Percentiles rank a stretch among this genome's conserved stretches.
These are phyloP conservation scores for Kodamaea kaohsiungensis DNA, from an alignment of 805 yeast species.

Conservation along the genomic window DNA sequence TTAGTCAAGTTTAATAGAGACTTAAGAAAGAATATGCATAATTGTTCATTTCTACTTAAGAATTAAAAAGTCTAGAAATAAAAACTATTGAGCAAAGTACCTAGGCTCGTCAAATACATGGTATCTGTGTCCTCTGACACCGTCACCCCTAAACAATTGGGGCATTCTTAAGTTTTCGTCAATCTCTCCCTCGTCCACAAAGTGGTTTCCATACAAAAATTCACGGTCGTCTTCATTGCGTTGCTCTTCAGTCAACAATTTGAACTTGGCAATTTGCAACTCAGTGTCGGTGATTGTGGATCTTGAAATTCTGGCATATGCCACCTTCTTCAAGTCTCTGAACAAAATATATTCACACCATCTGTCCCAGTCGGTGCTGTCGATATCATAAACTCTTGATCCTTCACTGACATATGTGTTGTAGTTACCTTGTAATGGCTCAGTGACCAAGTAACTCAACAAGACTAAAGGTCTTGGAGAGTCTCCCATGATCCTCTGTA, in stretches of 20 bases:
- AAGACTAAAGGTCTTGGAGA: constrained; percentile 82
- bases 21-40: background rate
- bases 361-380: constrained; percentile 90
- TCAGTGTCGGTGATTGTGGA: constrained; percentile 97
- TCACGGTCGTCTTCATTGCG: constrained; percentile 32
- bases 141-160: constrained; percentile 75
- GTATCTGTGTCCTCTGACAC: constrained; percentile 89
- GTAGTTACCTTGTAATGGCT: constrained; percentile 86
- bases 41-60: background rate
- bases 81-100: constrained; percentile 51
- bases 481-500: constrained; percentile 78
- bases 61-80: background rate
- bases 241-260: constrained; percentile 46
- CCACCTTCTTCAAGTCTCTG: constrained; percentile 82
- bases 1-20: no score
- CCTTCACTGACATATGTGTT: constrained; percentile 82
- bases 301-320: constrained; percentile 91
- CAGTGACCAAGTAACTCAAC: constrained; percentile 87
- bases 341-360: constrained; percentile 98
- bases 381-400: constrained; percentile 91
- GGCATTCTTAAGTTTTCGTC: constrained; percentile 76
- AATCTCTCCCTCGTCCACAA: constrained; percentile 56
- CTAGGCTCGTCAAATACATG: constrained; percentile 96
- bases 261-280: constrained; percentile 91
- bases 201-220: constrained; percentile 54